Percentiles rank a stretch among this genome's conserved stretches.
phyloP scores from a whole-genome alignment of 2,329 filamentous ascomycete species.

The Aschersonia sp. region DNA sequence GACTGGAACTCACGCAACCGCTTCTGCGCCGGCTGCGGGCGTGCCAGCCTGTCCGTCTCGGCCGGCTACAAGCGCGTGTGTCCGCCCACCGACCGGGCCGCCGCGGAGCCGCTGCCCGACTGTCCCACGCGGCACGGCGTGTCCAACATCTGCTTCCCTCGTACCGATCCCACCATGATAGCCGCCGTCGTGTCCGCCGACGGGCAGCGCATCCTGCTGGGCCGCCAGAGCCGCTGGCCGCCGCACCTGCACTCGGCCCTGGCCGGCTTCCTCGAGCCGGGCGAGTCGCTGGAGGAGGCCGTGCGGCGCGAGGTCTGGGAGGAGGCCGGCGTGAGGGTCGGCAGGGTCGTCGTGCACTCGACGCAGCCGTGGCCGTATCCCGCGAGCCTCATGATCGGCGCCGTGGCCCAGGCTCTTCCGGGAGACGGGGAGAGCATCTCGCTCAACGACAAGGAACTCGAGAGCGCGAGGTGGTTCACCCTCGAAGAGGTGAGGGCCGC shows the following conservation, averaged over 20 bases:
- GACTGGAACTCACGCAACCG: constrained; percentile 93
- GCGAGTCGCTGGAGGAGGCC: constrained; percentile 73
- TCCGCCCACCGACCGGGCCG: constrained; percentile 50
- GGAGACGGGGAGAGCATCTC: constrained; percentile 60
- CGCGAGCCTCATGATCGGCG: constrained; percentile 72
- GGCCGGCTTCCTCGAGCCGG: constrained; percentile 74
- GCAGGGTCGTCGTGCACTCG: constrained; percentile 66
- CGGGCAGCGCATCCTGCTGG: constrained; percentile 64
- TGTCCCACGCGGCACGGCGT: constrained; percentile 75
- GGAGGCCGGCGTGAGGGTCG: constrained; percentile 63
- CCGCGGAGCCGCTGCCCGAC: constrained; percentile 19
- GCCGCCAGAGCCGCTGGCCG: constrained; percentile 74
- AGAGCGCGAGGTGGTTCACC: constrained; percentile 77
- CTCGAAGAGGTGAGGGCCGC: constrained; percentile 70
- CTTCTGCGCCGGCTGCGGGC: constrained; percentile 82
- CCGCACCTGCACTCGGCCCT: constrained; percentile 78
- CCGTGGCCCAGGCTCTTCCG: constrained; percentile 72
- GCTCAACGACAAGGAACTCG: constrained; percentile 82
- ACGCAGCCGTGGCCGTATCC: constrained; percentile 84
- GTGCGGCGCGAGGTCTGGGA: constrained; percentile 78
- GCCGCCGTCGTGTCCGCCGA: constrained; percentile 79
- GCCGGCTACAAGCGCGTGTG: constrained; percentile 71
- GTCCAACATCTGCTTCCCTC: constrained; percentile 82
- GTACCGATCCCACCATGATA: constrained; percentile 90
- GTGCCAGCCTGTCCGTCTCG: constrained; percentile 64